These are phyloP conservation scores for Nepenthes mirabilis DNA, from an alignment of 148 eudicot genomes.

Conservation along the genomic window DNA sequence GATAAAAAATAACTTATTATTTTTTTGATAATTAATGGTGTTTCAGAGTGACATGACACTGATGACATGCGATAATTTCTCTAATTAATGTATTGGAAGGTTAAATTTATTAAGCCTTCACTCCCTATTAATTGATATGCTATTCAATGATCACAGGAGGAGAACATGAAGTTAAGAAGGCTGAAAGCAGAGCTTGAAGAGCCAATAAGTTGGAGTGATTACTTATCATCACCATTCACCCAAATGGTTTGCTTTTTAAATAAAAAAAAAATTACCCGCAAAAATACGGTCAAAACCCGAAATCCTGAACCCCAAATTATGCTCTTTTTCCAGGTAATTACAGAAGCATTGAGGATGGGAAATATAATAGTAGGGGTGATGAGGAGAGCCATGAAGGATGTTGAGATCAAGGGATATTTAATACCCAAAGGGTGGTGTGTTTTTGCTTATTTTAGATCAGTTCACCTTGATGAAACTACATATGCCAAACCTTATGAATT, in stretches of 20 bases:
- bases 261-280: too few relatives aligned
- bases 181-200: constrained; percentile 42
- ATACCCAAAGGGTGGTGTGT: constrained; percentile 92
- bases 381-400: constrained; percentile 83
- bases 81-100: too few relatives aligned
- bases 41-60: too few relatives aligned
- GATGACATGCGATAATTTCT: too few relatives aligned
- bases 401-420: constrained; percentile 63
- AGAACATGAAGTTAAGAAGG: constrained; percentile 54
- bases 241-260: constrained; percentile 20
- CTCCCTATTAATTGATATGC: not conserved
- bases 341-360: constrained; percentile 76
- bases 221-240: constrained; percentile 62
- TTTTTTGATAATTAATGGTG: too few relatives aligned
- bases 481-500: constrained; percentile 53
- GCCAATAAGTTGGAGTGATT: constrained; percentile 62
- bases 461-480: constrained; percentile 54
- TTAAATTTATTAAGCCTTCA: not conserved
- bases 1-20: too few relatives aligned
- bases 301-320: not conserved
- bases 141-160: constrained; percentile 39
- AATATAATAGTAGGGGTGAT: constrained; percentile 73
- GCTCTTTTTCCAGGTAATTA: constrained; percentile 41
- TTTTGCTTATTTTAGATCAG: constrained; percentile 64
- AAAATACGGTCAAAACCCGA: too few relatives aligned